Evolutionary conservation across 345 rosid genomes (phyloP).

Genomic region (Trapa bicornis): DNA sequence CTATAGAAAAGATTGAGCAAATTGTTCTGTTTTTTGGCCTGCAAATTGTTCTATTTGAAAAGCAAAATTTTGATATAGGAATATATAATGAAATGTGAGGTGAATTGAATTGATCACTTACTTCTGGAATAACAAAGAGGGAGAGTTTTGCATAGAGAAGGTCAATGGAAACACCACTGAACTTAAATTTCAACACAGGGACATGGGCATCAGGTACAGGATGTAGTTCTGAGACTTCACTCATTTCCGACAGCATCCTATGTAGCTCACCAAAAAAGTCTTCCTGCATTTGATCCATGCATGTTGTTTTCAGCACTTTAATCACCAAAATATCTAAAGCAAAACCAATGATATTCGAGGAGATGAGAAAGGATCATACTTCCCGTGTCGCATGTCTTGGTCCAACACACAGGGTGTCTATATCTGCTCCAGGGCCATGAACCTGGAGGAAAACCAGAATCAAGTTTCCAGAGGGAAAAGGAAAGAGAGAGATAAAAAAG

Average conservation of each 20-base stretch:
- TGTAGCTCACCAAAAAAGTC: constrained; percentile 85
- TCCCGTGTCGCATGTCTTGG: constrained; percentile 92
- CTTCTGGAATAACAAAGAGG: constrained; percentile 93
- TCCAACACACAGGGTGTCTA: constrained; percentile 93
- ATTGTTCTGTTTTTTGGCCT: no score
- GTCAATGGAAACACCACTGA: constrained; percentile 85
- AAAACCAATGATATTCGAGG: neutral
- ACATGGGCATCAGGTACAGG: constrained; percentile 99
- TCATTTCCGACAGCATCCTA: constrained; percentile 75
- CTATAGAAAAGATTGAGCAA: neutral
- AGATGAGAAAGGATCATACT: constrained; percentile 38
- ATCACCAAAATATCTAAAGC: constrained; percentile 3
- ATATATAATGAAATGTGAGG: neutral
- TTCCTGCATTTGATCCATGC: constrained; percentile 36
- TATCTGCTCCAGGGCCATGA: constrained; percentile 98
- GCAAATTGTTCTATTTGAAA: neutral
- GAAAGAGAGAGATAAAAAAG: neutral
- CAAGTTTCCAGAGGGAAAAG: neutral
- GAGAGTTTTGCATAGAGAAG: constrained; percentile 89
- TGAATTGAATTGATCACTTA: constrained; percentile 23
- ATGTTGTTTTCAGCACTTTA: constrained; percentile 14
- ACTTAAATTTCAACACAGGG: constrained; percentile 80
- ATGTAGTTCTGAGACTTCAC: constrained; percentile 89
- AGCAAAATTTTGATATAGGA: neutral
- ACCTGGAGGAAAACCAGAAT: constrained; percentile 36